Percentiles rank a stretch among this genome's conserved stretches.
Evolutionary conservation across 768 basidiomycete genomes (phyloP).

Genomic region (Auricularia sp.): DNA sequence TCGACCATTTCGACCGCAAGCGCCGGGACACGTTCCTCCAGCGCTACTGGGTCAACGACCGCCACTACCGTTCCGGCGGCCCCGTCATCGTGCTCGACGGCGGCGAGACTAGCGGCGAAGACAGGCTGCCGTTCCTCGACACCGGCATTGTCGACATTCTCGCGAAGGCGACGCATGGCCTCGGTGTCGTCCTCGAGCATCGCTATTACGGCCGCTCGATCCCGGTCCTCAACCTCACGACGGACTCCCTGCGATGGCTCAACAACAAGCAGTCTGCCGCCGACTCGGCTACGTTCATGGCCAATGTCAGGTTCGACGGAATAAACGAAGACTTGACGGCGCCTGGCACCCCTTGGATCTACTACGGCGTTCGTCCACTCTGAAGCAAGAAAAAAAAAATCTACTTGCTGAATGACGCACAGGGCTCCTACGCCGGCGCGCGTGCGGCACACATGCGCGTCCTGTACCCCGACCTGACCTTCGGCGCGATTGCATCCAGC

Average conservation of each 20-base stretch:
- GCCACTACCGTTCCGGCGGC: slow-evolving; percentile 65
- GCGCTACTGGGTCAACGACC: slow-evolving; percentile 85
- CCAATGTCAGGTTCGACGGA: slow-evolving; percentile 61
- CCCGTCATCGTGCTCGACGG: slow-evolving; percentile 90
- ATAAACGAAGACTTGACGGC: slow-evolving; percentile 64
- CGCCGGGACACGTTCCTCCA: slow-evolving; percentile 63
- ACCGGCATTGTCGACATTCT: slow-evolving; percentile 79
- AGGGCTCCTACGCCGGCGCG: slow-evolving; percentile 90
- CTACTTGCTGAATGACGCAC: slow-evolving; percentile 1
- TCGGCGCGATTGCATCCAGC: slow-evolving; percentile 81
- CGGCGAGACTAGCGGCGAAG: slow-evolving; percentile 83
- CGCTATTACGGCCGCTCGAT: slow-evolving; percentile 79
- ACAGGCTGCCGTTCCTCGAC: slow-evolving; percentile 38
- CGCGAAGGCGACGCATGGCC: slow-evolving; percentile 72
- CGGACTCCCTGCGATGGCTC: slow-evolving; percentile 75
- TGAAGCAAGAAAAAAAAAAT: background rate
- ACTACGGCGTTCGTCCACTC: slow-evolving; percentile 64
- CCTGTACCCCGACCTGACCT: slow-evolving; percentile 81
- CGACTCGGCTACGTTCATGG: slow-evolving; percentile 89
- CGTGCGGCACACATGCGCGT: slow-evolving; percentile 86
- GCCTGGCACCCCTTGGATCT: slow-evolving; percentile 75
- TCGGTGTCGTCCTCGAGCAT: slow-evolving; percentile 88
- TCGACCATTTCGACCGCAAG: slow-evolving; percentile 65
- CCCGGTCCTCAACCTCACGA: slow-evolving; percentile 67
- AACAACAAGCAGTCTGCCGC: slow-evolving; percentile 83